These are phyloP conservation scores for Ilex aquifolium DNA, from an alignment of 257 asterid species.

Conservation along the genomic window DNA sequence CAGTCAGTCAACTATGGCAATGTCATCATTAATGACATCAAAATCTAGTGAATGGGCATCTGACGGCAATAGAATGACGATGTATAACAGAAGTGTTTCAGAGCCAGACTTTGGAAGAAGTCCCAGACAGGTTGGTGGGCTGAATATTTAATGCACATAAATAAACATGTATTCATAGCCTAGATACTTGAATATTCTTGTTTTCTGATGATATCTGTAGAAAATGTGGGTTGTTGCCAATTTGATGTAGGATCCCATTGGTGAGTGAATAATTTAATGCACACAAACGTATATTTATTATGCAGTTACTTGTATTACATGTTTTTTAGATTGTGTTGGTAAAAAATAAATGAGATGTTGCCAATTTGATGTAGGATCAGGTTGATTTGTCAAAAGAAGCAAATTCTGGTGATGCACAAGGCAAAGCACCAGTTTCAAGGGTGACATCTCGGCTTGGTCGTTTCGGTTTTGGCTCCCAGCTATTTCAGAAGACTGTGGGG, in stretches of 20 bases:
- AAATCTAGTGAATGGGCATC: constrained; percentile 62
- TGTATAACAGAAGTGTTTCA: constrained; percentile 86
- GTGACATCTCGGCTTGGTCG: constrained; percentile 59
- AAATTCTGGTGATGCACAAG: constrained; percentile 39
- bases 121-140: constrained; percentile 74
- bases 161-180: too few species aligned
- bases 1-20: constrained; percentile 94
- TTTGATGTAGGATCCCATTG: too few species aligned
- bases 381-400: constrained; percentile 64
- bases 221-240: too few species aligned
- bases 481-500: constrained; percentile 55
- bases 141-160: constrained; percentile 1
- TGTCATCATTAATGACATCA: constrained; percentile 87
- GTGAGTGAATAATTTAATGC: too few species aligned
- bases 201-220: too few species aligned
- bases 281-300: too few species aligned
- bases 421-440: constrained; percentile 40
- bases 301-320: too few species aligned
- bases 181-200: too few species aligned
- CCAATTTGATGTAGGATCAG: constrained; percentile 36
- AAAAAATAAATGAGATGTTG: neutral
- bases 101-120: constrained; percentile 97
- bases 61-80: constrained; percentile 40
- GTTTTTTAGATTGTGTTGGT: too few species aligned
- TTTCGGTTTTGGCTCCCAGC: constrained; percentile 53